phyloP scores from a whole-genome alignment of 805 yeast genomes.

The Starmerella tilneyi region DNA sequence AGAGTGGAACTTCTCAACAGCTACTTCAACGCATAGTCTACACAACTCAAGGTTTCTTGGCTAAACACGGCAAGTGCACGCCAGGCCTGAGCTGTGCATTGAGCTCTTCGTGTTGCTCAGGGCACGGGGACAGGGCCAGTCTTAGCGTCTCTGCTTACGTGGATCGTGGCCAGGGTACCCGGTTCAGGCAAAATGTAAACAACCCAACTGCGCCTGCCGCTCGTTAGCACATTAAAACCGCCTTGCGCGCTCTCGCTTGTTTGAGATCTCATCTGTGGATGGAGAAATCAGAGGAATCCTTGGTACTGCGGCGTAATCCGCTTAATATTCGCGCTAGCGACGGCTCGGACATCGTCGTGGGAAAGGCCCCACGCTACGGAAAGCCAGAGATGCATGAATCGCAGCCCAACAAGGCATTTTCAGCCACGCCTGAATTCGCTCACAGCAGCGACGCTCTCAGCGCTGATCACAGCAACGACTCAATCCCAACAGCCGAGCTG shows the following conservation, averaged over 20 bases:
- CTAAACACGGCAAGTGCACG: too few species aligned
- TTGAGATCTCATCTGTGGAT: slow-evolving; percentile 7
- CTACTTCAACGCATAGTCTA: too few species aligned
- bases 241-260: slow-evolving; percentile 2
- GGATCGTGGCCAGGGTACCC: neutral
- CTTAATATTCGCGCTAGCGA: slow-evolving; percentile 30
- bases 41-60: too few species aligned
- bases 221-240: neutral
- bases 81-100: too few species aligned
- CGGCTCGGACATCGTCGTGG: slow-evolving; percentile 29
- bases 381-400: neutral
- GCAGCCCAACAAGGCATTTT: neutral
- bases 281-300: slow-evolving; percentile 14
- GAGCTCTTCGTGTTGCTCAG: too few species aligned
- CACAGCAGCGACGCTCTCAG: neutral
- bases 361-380: slow-evolving; percentile 14
- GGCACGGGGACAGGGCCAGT: too few species aligned
- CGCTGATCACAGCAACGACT: slow-evolving; percentile 4
- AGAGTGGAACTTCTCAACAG: too few species aligned
- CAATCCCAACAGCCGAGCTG: slow-evolving; percentile 13
- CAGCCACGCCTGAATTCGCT: slow-evolving; percentile 12
- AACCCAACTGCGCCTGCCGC: neutral
- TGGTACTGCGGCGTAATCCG: slow-evolving; percentile 29
- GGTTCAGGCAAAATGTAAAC: slow-evolving; percentile 4
- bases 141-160: too few species aligned